Evolutionary conservation across 2,329 filamentous ascomycete genomes (phyloP).

Genomic region (Blumeria hordei): DNA sequence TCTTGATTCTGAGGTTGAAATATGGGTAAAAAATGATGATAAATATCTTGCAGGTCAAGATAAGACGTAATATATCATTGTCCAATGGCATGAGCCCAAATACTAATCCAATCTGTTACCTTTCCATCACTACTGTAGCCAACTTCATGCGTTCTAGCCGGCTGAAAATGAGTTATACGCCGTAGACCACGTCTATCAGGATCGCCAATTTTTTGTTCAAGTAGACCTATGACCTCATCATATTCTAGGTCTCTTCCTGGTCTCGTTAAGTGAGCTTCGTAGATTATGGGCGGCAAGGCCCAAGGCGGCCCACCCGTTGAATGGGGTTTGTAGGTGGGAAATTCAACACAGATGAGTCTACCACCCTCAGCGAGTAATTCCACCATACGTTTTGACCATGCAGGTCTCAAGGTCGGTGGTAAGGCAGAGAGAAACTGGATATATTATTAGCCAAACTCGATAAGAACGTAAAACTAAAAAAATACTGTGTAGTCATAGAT

Average conservation of each 20-base stretch:
- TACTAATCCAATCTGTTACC: conserved; percentile 27
- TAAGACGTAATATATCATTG: neutral
- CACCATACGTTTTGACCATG: conserved; percentile 28
- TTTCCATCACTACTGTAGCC: conserved; percentile 22
- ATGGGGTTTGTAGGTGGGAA: conserved; percentile 47
- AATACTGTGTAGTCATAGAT: conserved; percentile 39
- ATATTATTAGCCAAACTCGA: neutral
- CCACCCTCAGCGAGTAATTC: conserved; percentile 25
- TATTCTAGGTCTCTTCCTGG: conserved; percentile 47
- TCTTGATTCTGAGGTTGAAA: too few relatives aligned
- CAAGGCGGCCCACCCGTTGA: conserved; percentile 47
- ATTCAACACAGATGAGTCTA: conserved; percentile 45
- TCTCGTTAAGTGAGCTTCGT: conserved; percentile 43
- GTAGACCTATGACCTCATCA: conserved; percentile 25
- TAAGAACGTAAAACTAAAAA: neutral
- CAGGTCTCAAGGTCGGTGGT: conserved; percentile 24
- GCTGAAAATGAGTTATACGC: conserved; percentile 25
- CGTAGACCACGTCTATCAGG: conserved; percentile 18
- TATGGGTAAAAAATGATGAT: too few relatives aligned
- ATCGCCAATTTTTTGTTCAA: conserved; percentile 21
- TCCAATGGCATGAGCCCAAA: conserved; percentile 20
- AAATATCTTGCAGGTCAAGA: too few relatives aligned
- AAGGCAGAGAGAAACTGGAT: conserved; percentile 36
- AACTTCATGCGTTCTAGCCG: conserved; percentile 23
- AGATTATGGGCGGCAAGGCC: conserved; percentile 42